Evolutionary conservation across 176 grass and related monocot species (phyloP).

Genomic region (Carex parvula): DNA sequence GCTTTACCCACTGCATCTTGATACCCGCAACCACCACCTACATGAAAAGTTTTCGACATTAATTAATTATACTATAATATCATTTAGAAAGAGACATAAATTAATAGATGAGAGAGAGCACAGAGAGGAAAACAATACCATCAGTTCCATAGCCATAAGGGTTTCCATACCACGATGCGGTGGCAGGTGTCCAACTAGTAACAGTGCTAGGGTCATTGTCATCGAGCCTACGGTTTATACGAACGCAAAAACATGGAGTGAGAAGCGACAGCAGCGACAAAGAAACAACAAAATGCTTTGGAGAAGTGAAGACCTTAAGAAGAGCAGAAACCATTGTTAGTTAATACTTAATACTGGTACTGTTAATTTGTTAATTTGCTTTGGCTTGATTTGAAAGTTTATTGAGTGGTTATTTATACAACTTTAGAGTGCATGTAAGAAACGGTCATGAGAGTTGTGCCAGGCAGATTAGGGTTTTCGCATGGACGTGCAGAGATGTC

Average conservation of each 20-base stretch:
- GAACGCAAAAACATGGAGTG: neutral
- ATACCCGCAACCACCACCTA: conserved; percentile 94
- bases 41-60: neutral
- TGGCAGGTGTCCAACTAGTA: conserved; percentile 9
- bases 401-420: conserved; percentile 15
- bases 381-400: neutral
- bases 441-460: neutral
- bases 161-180: conserved; percentile 25
- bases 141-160: conserved; percentile 30
- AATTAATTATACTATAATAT: neutral
- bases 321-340: conserved; percentile 23
- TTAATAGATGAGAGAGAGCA: neutral
- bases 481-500: conserved; percentile 24
- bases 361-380: neutral
- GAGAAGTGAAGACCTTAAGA: neutral
- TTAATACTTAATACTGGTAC: neutral
- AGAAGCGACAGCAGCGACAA: conserved; percentile 20
- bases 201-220: neutral
- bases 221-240: conserved; percentile 7
- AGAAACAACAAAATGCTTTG: neutral
- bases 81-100: neutral
- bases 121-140: conserved; percentile 15
- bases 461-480: conserved; percentile 1
- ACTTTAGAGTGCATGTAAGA: conserved; percentile 2
- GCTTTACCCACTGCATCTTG: conserved; percentile 40